Evolutionary conservation across 2,329 filamentous ascomycete species (phyloP).

Genomic region (Claviceps fusiformis): DNA sequence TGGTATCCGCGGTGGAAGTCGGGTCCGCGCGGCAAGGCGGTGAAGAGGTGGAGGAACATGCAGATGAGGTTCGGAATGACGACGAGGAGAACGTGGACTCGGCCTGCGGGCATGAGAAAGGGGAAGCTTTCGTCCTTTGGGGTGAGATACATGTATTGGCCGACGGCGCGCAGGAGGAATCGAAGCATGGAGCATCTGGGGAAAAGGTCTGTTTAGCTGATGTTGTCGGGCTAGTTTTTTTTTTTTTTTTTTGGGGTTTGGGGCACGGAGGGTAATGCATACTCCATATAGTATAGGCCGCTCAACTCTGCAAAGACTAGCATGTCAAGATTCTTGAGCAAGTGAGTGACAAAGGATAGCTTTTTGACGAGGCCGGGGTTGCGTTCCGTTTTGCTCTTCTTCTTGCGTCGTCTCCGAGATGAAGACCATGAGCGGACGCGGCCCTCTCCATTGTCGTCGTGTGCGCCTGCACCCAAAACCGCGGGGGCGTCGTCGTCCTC

Average conservation of each 20-base stretch:
- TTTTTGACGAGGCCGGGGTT: constrained; percentile 39
- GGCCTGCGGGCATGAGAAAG: constrained; percentile 40
- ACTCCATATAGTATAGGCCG: constrained; percentile 60
- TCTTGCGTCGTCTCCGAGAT: constrained; percentile 22
- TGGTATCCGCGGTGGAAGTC: constrained; percentile 52
- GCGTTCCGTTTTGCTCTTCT: constrained; percentile 23
- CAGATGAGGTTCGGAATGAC: constrained; percentile 46
- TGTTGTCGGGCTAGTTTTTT: no score
- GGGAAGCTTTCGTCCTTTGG: constrained; percentile 45
- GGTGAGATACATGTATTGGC: constrained; percentile 50
- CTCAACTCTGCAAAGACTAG: constrained; percentile 52
- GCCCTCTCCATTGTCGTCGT: constrained; percentile 6
- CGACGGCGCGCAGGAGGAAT: constrained; percentile 42
- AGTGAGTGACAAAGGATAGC: constrained; percentile 44
- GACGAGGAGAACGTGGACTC: constrained; percentile 43
- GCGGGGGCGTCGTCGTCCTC: neutral
- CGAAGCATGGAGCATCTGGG: constrained; percentile 52
- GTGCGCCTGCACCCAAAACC: neutral
- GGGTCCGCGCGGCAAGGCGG: constrained; percentile 39
- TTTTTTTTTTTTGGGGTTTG: neutral
- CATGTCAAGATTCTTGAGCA: constrained; percentile 48
- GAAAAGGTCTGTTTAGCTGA: constrained; percentile 1
- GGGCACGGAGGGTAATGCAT: constrained; percentile 14
- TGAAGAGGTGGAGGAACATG: constrained; percentile 44
- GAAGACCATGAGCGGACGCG: constrained; percentile 12